Evolutionary conservation across 2,329 filamentous ascomycete species (phyloP), one percentile per base, ranked within the genome.

Genomic region (Sclerotinia minor): DNA sequence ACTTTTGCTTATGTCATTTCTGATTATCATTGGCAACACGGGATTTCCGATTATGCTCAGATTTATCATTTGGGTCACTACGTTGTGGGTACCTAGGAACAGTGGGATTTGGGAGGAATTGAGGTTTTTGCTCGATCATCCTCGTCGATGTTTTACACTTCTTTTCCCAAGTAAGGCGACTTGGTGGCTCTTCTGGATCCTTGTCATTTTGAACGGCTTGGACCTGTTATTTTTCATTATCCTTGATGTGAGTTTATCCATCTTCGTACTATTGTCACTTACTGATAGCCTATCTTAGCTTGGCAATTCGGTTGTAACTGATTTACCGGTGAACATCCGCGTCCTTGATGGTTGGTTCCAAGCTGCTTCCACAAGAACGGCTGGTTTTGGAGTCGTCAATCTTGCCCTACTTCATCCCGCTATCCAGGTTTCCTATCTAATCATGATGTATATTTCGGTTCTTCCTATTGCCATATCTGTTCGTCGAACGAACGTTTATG

Each of bases 401-500:
- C 81, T 98, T 50, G 82, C 90, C 1, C 80, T 85, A 0, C 82
- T 99, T 2, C 94, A 98, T 72, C 94, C 95, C 1, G 95, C 91
- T 3, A 92, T 97, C 68, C 94, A 97, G 75, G 92, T 96, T 19
- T 92, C 93, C 32, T 98, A 97, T 80, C 83, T 98, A 79, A 89
- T 98, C 79, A 98, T 98, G 95, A 98, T 98, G 95, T 98, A 98
- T 79, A 97, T 98, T 70, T 97, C 94, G 68, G 92, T 97, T 69
- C 96, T 97, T 74, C 94, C 94, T 6, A 96, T 98, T 73, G 94
- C 95, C 76, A 98, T 98, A 75, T 95, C 92, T 8, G 91, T 98
- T 74, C 92, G 94, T 65, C 85, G 92, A 71, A 97, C 94, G 68
- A 98, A 98, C 77, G 94, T 97, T 2, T 98, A 98, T 81, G 94